Evolutionary conservation across 306 rosid genomes (phyloP).

Genomic region (Vicia faba): DNA sequence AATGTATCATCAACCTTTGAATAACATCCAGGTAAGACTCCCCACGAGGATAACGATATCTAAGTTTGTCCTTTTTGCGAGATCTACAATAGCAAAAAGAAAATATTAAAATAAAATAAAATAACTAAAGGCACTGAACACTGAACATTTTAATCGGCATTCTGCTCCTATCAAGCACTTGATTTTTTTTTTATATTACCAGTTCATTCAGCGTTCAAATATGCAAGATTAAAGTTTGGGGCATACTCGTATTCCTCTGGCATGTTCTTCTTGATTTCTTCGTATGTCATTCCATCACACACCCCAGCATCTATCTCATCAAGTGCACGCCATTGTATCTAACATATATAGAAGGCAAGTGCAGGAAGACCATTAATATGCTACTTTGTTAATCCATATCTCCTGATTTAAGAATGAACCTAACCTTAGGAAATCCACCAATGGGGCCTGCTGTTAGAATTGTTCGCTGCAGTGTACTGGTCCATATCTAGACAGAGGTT

Average conservation of each 20-base stretch:
- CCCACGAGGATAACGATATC: constrained; percentile 97
- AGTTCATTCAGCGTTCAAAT: constrained; percentile 25
- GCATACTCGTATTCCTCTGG: constrained; percentile 91
- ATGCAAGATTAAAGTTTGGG: constrained; percentile 33
- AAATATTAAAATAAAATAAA: neutral
- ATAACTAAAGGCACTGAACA: neutral
- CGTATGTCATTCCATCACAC: constrained; percentile 97
- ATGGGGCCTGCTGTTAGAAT: constrained; percentile 86
- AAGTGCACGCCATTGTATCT: constrained; percentile 99
- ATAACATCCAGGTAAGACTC: constrained; percentile 98
- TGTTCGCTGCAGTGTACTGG: constrained; percentile 96
- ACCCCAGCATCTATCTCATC: constrained; percentile 95
- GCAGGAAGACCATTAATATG: constrained; percentile 1
- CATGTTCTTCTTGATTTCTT: constrained; percentile 94
- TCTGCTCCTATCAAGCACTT: constrained; percentile 1
- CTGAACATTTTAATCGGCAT: constrained; percentile 18
- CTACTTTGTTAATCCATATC: constrained; percentile 22
- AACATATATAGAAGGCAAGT: constrained; percentile 29
- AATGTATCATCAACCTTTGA: constrained; percentile 67
- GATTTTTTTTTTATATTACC: constrained; percentile 9
- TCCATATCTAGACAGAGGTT: constrained; percentile 77
- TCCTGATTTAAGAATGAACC: constrained; percentile 36
- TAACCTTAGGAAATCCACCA: constrained; percentile 93
- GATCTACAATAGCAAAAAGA: constrained; percentile 52
- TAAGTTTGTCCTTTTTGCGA: constrained; percentile 86